A percentile compares a stretch with the other conserved stretches of the same genome.
phyloP scores from a whole-genome alignment of 1,284 basidiomycete genomes.

The Neonothopanus nambi region DNA sequence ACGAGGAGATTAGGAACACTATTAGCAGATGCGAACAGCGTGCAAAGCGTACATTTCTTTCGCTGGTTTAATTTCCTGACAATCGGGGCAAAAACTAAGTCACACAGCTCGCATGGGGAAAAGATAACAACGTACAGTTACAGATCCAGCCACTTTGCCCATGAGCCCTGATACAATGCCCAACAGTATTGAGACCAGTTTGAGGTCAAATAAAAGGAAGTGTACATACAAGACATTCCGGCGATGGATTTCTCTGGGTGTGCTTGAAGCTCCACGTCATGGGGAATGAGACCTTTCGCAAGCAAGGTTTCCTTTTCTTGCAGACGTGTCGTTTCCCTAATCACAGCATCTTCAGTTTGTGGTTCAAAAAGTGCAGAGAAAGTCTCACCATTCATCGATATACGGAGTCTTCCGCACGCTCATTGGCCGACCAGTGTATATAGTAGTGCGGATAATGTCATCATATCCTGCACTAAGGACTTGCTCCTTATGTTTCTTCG shows the following conservation, averaged over 20 bases:
- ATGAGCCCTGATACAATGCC: slow-evolving; percentile 72
- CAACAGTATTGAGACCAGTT: not conserved
- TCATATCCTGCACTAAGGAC: slow-evolving; percentile 68
- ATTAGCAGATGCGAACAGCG: not conserved
- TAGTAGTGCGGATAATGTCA: slow-evolving; percentile 69
- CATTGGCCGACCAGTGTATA: slow-evolving; percentile 86
- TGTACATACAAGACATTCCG: slow-evolving; percentile 55
- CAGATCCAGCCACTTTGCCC: slow-evolving; percentile 83
- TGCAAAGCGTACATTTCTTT: slow-evolving; percentile 61
- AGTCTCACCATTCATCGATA: slow-evolving; percentile 60
- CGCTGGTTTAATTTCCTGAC: slow-evolving; percentile 75
- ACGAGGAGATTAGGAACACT: not conserved
- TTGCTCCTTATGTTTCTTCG: slow-evolving; percentile 78
- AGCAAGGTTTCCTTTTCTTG: slow-evolving; percentile 63
- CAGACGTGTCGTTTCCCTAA: slow-evolving; percentile 60
- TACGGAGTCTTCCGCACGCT: slow-evolving; percentile 80
- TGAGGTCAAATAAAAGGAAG: not conserved
- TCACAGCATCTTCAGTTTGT: slow-evolving; percentile 5
- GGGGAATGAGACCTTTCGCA: slow-evolving; percentile 71
- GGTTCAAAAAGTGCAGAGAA: not conserved
- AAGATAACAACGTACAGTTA: slow-evolving; percentile 50
- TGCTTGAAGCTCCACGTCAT: slow-evolving; percentile 58
- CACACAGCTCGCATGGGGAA: not conserved
- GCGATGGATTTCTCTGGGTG: slow-evolving; percentile 69
- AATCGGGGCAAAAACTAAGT: slow-evolving; percentile 7